Evolutionary conservation across 78 protist genomes (phyloP), one percentile per base, ranked within the genome.

Genomic region (Dictyostelium citrinum): DNA sequence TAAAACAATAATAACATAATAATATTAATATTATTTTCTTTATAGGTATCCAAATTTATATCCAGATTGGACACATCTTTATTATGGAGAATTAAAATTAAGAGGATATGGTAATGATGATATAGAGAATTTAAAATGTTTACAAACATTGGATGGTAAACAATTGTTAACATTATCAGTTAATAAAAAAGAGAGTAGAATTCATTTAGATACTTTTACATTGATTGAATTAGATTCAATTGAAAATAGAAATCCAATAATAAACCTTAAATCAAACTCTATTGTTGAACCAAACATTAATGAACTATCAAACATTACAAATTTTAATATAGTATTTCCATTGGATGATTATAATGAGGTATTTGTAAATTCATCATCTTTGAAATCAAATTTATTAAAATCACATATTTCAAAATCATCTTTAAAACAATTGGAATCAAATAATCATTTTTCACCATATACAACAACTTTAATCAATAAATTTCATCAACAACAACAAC

Each of bases 11-110:
- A n/a, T n/a, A n/a, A n/a, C n/a, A n/a, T n/a, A n/a, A n/a, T n/a
- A n/a, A 43, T 43, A 39, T 43, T 43, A 6, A 43, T 24, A 14
- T 61, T 24, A 24, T 24, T 61, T 22, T 24, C 8, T 27, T 2
- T 68, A 27, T 31, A 75, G 81, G 81, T 75, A 88, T 33, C 93
- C 93, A 8, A 88, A 88, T 88, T 72, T 78, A n/a, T 88, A 88
- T 29, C 93, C 93, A 27, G 85, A 78, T 88, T 88, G 93, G 93
- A 88, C 85, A 43, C 93, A 88, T 88, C 3, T 88, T 31, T 88
- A 78, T 75, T 88, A 88, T 88, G 93, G 93, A 17, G 27, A n/a
- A 9, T 64, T 88, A 31, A 49, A 88, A 45, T 43, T 88, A n/a
- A 24, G 92, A 29, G 83, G 76, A 27, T 51, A 35, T 71, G 71